Percentiles rank a stretch among this genome's conserved stretches.
phyloP scores from a whole-genome alignment of 2,329 filamentous ascomycete genomes.

The Diaporthe ampelina region DNA sequence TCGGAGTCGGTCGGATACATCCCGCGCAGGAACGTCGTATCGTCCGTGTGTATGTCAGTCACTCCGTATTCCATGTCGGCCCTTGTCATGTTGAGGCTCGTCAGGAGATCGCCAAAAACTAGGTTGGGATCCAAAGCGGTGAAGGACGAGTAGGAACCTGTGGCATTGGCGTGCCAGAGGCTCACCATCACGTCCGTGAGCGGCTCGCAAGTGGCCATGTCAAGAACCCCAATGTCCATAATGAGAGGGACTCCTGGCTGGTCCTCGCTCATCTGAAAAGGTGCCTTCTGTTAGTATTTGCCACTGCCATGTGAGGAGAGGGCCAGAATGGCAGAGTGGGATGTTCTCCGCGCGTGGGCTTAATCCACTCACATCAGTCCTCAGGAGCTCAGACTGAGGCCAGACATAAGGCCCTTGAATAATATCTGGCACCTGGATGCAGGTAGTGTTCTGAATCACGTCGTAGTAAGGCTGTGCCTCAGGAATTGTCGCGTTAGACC shows the following conservation, averaged over 20 bases:
- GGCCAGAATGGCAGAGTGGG: no score
- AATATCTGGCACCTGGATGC: conserved; percentile 30
- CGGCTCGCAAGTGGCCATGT: conserved; percentile 38
- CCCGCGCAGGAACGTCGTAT: conserved; percentile 49
- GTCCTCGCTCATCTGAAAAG: conserved; percentile 26
- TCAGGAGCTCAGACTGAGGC: conserved; percentile 31
- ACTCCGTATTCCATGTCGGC: conserved; percentile 38
- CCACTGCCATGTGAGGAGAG: no score
- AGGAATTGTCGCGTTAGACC: conserved; percentile 15
- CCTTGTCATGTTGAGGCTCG: conserved; percentile 47
- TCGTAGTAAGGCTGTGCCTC: conserved; percentile 32
- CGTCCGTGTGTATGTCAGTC: conserved; percentile 47
- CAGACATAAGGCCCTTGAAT: conserved; percentile 36
- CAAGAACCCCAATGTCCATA: conserved; percentile 34
- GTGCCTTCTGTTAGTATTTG: background rate
- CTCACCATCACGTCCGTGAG: conserved; percentile 31
- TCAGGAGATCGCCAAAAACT: conserved; percentile 47
- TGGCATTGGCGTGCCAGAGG: conserved; percentile 41
- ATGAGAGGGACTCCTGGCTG: conserved; percentile 33
- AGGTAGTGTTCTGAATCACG: conserved; percentile 36
- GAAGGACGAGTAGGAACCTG: conserved; percentile 49
- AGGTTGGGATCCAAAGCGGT: conserved; percentile 50
- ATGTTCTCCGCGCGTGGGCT: no score
- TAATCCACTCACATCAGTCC: conserved; percentile 40
- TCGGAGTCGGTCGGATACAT: conserved; percentile 49